Conservation (phyloP, 257 asterid species). For the Solanum raphanifolium region DNA sequence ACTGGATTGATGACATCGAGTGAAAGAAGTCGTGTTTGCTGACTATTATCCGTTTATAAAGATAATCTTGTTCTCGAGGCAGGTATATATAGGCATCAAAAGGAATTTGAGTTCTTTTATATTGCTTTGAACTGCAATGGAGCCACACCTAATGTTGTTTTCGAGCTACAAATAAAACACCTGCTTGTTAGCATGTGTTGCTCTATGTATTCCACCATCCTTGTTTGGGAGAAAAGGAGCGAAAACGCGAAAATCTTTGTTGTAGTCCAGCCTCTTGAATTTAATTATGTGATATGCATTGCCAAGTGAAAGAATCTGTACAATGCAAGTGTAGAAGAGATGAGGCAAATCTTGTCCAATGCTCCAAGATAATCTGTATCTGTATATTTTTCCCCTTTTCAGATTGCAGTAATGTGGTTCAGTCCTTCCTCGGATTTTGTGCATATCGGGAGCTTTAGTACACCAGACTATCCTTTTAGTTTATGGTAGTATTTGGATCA, state of each 20-base stretch:
- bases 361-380: background rate
- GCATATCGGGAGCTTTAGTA: background rate
- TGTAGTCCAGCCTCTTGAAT: background rate
- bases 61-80: background rate
- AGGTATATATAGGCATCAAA: background rate
- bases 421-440: background rate
- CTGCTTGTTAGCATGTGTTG: background rate
- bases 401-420: background rate
- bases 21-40: background rate
- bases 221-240: background rate
- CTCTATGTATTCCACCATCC: background rate
- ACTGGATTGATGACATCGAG: constrained; percentile 18
- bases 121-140: background rate
- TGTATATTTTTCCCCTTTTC: background rate
- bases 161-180: background rate
- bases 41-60: background rate
- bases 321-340: background rate
- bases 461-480: too few relatives aligned
- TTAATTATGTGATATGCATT: background rate
- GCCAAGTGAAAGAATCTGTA: background rate
- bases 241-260: background rate
- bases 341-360: background rate
- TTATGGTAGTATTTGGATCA: background rate
- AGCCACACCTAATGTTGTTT: background rate
- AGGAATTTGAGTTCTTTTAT: background rate